phyloP scores from a whole-genome alignment of 148 eudicot species.

The Diospyros kaki region DNA sequence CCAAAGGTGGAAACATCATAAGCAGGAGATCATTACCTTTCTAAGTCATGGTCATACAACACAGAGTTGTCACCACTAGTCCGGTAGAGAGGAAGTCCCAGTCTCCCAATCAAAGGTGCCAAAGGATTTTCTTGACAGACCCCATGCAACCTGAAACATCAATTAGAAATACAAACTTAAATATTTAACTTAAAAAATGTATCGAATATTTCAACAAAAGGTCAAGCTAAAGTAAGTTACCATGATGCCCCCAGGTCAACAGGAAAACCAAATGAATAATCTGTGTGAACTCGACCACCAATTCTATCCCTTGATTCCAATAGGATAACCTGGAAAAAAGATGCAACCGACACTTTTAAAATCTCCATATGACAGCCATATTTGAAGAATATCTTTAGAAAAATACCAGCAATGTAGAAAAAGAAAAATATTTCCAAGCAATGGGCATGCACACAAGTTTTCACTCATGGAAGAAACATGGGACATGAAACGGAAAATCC shows the following conservation, averaged over 20 bases:
- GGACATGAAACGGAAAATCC: not conserved
- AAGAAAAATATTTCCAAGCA: not conserved
- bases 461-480: not conserved
- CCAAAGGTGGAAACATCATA: not conserved
- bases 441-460: not conserved
- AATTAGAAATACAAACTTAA: not conserved
- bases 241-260: constrained; percentile 98
- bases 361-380: not conserved
- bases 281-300: constrained; percentile 95
- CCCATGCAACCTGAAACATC: constrained; percentile 84
- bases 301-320: constrained; percentile 93
- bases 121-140: constrained; percentile 94
- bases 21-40: constrained; percentile 48
- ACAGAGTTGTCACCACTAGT: constrained; percentile 98
- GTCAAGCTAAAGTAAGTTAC: constrained; percentile 28
- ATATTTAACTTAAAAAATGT: not conserved
- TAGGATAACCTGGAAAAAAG: constrained; percentile 56
- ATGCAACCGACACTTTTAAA: not conserved
- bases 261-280: constrained; percentile 94
- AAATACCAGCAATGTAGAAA: not conserved
- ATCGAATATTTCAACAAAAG: not conserved
- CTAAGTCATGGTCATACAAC: constrained; percentile 94
- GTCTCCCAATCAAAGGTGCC: constrained; percentile 90
- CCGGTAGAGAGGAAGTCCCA: constrained; percentile 94
- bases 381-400: too few species aligned